Evolutionary conservation across 2,329 filamentous ascomycete genomes (phyloP).

Genomic region (Penicillium sp.): DNA sequence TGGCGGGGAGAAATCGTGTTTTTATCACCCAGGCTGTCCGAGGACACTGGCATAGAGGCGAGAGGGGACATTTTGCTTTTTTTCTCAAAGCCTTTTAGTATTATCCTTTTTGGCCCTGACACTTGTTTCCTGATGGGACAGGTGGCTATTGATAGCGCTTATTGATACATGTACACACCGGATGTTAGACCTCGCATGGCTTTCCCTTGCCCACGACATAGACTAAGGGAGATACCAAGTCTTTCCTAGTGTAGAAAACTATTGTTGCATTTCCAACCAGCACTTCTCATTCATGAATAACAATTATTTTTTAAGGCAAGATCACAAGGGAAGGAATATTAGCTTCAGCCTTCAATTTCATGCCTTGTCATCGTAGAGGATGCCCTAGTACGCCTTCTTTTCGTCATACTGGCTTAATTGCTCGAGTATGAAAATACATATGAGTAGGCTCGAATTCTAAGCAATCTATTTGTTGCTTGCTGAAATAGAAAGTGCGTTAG

Average conservation of each 20-base stretch:
- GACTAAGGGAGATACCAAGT: neutral
- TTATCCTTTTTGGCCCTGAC: neutral
- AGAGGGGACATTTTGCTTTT: slow-evolving; percentile 16
- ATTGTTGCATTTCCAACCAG: neutral
- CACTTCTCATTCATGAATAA: neutral
- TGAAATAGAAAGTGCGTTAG: too few relatives aligned
- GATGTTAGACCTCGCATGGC: too few relatives aligned
- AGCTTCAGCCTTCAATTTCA: too few relatives aligned
- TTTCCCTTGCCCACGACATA: neutral
- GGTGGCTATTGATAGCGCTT: neutral
- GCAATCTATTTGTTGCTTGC: too few relatives aligned
- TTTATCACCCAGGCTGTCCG: neutral
- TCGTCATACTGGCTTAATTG: too few relatives aligned
- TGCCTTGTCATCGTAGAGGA: too few relatives aligned
- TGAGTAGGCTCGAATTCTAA: too few relatives aligned
- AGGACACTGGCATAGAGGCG: slow-evolving; percentile 9
- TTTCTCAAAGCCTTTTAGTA: neutral
- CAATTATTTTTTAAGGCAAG: too few relatives aligned
- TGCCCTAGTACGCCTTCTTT: too few relatives aligned
- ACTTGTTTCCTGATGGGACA: neutral
- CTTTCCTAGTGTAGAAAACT: neutral
- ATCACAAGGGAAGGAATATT: too few relatives aligned
- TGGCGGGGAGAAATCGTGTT: neutral
- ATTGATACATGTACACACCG: neutral
- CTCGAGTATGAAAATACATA: too few relatives aligned